Evolutionary conservation across 768 basidiomycete species (phyloP), one percentile per base, ranked within the genome.

Genomic region (Phanerodontia chrysosporium): DNA sequence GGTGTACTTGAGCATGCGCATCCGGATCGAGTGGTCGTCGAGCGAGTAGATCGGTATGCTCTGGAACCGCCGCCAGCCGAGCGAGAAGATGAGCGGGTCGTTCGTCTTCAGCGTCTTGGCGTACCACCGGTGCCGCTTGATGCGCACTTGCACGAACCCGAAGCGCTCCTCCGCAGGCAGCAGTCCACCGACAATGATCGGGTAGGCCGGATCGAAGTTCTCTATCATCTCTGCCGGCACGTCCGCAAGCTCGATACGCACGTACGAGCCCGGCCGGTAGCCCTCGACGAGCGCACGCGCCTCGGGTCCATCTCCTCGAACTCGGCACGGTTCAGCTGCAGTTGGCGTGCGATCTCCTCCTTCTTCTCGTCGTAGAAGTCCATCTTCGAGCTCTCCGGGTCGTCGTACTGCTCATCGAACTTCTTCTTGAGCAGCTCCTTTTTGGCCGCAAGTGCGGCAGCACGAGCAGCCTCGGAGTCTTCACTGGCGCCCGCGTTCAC

Each of bases 1-100:
- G 0, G 97, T 98, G 71, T 99, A 99, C 75, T 99, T 99, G 76
- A 99, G 89, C 89, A 98, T 91, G 35, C 97, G 92, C 87, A 98
- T 97, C 18, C 97, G 90, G 65, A 98, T 96, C 10, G 90, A 93
- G 69, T 97, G 95, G 73, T 99, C 97, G 70, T 99, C 97, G 22
- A 99, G 78, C 21, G 94, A 94, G 74, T 98, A 99, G 63, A 98
- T 89, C 1, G 97, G 97, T 5, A 96, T 78, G 0, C 84, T 89
- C 72, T 99, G 97, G 79, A 98, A 99, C 35, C 97, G 82, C 51
- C 97, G 78, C 97, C 97, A 99, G 18, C 97, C 97, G n/a, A 98
- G 77, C 1, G 95, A 97, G 74, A 98, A 83, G 63, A 98, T 90
- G 58, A 99, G 82, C 0, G 97, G 97, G 72, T 98, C 92, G 73